Evolutionary conservation across 305 asterid genomes (phyloP), one percentile per base, ranked within the genome.

Genomic region (Solanum aculeatissimum): DNA sequence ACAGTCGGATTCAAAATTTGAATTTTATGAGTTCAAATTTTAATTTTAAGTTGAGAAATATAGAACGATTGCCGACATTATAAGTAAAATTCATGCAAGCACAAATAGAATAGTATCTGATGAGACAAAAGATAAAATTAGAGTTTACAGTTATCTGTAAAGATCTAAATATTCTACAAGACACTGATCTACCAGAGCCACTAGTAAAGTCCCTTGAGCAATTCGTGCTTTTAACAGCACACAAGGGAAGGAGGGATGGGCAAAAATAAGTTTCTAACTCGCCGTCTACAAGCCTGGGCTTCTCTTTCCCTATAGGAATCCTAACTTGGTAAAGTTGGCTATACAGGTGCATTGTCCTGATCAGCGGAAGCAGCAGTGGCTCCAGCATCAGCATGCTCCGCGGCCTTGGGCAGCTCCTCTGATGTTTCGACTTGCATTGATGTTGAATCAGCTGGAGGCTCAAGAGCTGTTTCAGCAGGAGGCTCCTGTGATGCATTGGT

Each of bases 361-460:
- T 51, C 65, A 40, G 40, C 70, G 35, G 74, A 55, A 72, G 72
- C 47, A 6, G n/a, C 7, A 11, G 40, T 6, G 5, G 82, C 40
- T 72, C 84, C 83, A 84, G 62, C 47, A 27, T 84, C 84, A 3
- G 58, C 49, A n/a, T 43, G 88, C 57, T 88, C 86, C 82, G 63
- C 62, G 9, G 25, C 51, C 78, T 49, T 68, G n/a, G 78, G 68
- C 42, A 68, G 85, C 21, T 83, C 77, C 6, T 10, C 69, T 68
- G 69, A 11, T 66, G 69, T 35, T 42, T 83, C 80, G 7, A 55
- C 63, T 83, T 42, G 85, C 29, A 23, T 66, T 68, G 55, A 49
- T 51, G 69, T 66, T 19, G 80, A 57, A 63, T 57, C 84, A 58
- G 42, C 53, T 3, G 6, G 49, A 55, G 38, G n/a, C 3, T 57